phyloP scores from a whole-genome alignment of 2,329 filamentous ascomycete genomes.

The Phaeosphaeria sp. region DNA sequence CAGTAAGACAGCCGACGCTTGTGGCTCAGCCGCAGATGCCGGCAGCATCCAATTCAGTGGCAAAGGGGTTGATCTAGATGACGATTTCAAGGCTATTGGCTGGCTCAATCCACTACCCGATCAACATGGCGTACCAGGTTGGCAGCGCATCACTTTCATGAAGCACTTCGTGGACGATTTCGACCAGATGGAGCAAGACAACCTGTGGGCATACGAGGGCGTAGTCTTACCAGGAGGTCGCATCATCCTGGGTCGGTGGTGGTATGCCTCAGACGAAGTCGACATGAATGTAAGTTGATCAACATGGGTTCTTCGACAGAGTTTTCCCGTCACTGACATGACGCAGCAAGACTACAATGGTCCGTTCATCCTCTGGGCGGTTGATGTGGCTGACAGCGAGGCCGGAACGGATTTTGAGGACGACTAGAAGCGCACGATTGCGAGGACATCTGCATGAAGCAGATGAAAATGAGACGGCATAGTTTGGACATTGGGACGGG shows the following conservation, averaged over 20 bases:
- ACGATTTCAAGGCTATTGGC: conserved; percentile 48
- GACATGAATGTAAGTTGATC: conserved; percentile 26
- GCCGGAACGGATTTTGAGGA: conserved; percentile 6
- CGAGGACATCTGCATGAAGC: neutral
- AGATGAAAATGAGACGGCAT: neutral
- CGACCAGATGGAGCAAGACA: conserved; percentile 37
- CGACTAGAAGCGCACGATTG: neutral
- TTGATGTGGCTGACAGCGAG: conserved; percentile 24
- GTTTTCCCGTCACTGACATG: conserved; percentile 12
- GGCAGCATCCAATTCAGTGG: conserved; percentile 47
- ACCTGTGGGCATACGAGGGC: conserved; percentile 58
- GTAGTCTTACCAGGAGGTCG: conserved; percentile 56
- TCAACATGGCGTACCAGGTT: conserved; percentile 58
- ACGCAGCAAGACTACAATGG: conserved; percentile 28
- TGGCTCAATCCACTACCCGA: conserved; percentile 58
- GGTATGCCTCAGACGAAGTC: conserved; percentile 42
- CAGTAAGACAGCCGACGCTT: conserved; percentile 1
- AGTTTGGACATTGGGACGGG: neutral
- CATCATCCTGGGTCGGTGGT: conserved; percentile 58
- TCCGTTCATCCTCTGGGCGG: conserved; percentile 48
- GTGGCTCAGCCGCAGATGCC: neutral
- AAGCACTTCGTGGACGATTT: conserved; percentile 53
- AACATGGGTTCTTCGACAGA: neutral
- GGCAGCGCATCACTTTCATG: conserved; percentile 62
- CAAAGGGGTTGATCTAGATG: conserved; percentile 46